Evolutionary conservation across 2,329 filamentous ascomycete species (phyloP).

Genomic region (Xylaria sp.): DNA sequence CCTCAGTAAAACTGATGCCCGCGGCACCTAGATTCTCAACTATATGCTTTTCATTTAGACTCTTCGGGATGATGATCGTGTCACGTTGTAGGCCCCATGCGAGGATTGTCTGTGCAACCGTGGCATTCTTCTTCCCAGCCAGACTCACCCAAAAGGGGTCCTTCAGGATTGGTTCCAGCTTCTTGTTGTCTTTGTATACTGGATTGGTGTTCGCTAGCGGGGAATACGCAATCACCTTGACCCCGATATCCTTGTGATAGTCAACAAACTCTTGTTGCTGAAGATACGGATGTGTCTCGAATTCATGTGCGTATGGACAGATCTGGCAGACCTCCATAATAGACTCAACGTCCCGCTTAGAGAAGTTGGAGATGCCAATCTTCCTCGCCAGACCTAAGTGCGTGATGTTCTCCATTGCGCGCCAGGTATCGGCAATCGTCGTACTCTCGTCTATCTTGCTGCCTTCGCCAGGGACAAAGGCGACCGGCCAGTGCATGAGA

Average conservation of each 20-base stretch:
- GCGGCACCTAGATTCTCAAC: conserved; percentile 61
- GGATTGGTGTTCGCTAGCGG: conserved; percentile 65
- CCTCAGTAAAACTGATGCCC: conserved; percentile 56
- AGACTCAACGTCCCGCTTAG: conserved; percentile 52
- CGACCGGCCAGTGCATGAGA: conserved; percentile 58
- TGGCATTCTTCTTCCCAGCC: conserved; percentile 55
- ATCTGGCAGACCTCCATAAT: conserved; percentile 58
- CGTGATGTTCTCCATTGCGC: conserved; percentile 67
- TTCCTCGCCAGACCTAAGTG: conserved; percentile 62
- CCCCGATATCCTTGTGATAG: conserved; percentile 57
- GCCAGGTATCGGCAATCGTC: conserved; percentile 62
- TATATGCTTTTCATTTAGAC: conserved; percentile 56
- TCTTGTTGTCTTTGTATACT: conserved; percentile 52
- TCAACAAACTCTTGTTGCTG: conserved; percentile 62
- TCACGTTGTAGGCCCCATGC: conserved; percentile 61
- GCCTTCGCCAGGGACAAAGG: conserved; percentile 50
- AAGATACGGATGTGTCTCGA: conserved; percentile 64
- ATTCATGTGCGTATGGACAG: conserved; percentile 68
- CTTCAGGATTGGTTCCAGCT: conserved; percentile 52
- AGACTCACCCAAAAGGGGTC: conserved; percentile 55
- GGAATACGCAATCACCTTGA: conserved; percentile 59
- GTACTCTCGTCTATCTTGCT: conserved; percentile 47
- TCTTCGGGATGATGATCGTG: conserved; percentile 64
- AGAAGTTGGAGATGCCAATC: conserved; percentile 74
- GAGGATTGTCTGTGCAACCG: conserved; percentile 58